Base-by-base conservation (phyloP, 2,329 filamentous ascomycete species). In the Rhynchosporium graminicola region DNA sequence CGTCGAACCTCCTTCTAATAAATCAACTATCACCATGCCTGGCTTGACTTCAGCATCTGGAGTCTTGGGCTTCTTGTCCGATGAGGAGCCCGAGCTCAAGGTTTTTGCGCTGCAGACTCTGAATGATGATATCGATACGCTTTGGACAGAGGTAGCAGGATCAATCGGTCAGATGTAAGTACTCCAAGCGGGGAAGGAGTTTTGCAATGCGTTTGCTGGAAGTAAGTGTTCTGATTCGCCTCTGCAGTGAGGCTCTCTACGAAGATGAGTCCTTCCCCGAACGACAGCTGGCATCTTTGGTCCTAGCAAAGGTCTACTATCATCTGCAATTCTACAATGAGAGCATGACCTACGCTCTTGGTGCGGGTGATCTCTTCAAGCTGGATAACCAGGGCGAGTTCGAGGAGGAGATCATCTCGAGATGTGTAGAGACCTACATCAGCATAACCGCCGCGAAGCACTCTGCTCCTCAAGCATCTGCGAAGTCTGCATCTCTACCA, bases 291-390 rank as follows among this genome's bases (percentile, higher is more conserved):
- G 95, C 95, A 60, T 95, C 95, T 59, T 84, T 99, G 56, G 92
- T 99, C 60, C 90, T 96, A 48, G 90, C 95, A 71, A 99, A 99
- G 83, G 92, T 98, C 70, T 99, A 98, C 81, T 99, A 98, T 76
- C 95, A 99, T 76, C 87, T 99, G 59, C 92, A 97, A 79, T 95
- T 95, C 76, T 99, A 99, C 81, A 95, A 97, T 76, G 95, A 99
- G 80, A 97, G 94, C 78, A 98, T 99, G 94, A 90, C 91, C 58
- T 98, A 99, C 77, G 95, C 95, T 67, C 86, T 99, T 51, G 93
- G 92, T 63, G 93, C 95, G 29, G 95, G 95, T 64, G 91, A 97
- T 75, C 87, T 97, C 56, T 97, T 99, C 82, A 91, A 96, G 80
- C 85, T 98, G 68, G 91, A 97, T 73, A 84, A 88, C 60, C 89